Conservation (phyloP, 2,329 filamentous ascomycete species). For the Ophiocordyceps camponoti-floridani region DNA sequence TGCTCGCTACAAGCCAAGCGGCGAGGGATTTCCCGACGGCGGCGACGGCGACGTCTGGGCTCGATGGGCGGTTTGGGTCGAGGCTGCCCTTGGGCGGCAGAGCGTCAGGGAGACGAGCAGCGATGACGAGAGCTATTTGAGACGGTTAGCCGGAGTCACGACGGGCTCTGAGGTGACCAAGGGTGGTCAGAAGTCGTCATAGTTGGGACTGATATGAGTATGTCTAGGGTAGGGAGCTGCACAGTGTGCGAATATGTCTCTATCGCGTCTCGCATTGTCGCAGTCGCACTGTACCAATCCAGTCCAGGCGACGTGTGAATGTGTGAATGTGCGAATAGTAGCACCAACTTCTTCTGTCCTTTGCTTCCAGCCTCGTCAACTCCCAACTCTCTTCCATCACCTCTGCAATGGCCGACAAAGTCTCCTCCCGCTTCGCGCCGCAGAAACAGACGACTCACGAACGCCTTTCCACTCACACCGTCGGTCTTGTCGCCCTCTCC, state of each 20-base stretch:
- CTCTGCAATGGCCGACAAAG: conserved; percentile 20
- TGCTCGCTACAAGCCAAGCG: conserved; percentile 51
- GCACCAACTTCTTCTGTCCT: no score
- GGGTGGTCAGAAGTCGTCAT: conserved; percentile 24
- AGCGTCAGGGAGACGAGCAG: conserved; percentile 54
- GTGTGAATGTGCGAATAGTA: no score
- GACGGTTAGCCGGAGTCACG: no score
- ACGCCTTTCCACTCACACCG: conserved; percentile 67
- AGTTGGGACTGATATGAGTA: not conserved
- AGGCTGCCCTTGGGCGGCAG: conserved; percentile 36
- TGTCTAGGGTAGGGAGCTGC: no score
- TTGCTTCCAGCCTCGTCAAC: not conserved
- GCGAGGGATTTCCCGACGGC: conserved; percentile 27
- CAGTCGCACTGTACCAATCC: no score
- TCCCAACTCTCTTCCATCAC: not conserved
- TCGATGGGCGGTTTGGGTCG: conserved; percentile 47
- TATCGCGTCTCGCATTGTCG: no score
- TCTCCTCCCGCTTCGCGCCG: conserved; percentile 47
- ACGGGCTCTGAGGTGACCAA: conserved; percentile 45
- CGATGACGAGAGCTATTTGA: conserved; percentile 48
- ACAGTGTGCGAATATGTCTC: no score
- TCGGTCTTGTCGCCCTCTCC: conserved; percentile 78
- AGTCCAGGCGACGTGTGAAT: no score
- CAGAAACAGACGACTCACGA: conserved; percentile 66
- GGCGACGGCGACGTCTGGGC: conserved; percentile 41